A percentile compares a stretch with the other conserved stretches of the same genome.
Evolutionary conservation across 192 early-diverging fungal species (phyloP).

Genomic region (Spinellus fusiger): DNA sequence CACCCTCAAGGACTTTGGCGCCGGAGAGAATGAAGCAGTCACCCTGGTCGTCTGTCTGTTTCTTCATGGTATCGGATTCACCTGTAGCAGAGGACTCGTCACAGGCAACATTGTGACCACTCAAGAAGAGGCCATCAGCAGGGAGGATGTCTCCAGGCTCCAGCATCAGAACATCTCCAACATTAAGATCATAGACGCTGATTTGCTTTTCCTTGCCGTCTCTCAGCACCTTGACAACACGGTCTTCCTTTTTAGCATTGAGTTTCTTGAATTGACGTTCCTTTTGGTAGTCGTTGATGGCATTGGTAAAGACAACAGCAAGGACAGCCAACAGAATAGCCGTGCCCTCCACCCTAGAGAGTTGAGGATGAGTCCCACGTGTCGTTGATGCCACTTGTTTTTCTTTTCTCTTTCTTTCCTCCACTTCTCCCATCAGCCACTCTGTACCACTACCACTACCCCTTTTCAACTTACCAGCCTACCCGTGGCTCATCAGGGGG

Average conservation of each 20-base stretch:
- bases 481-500: constrained; percentile 65
- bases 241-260: constrained; percentile 81
- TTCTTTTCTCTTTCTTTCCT: not conserved
- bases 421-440: too few species aligned
- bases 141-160: constrained; percentile 90
- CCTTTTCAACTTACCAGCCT: constrained; percentile 53
- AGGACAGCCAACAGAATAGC: constrained; percentile 83
- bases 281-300: constrained; percentile 88
- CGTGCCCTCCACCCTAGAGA: constrained; percentile 46
- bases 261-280: constrained; percentile 84
- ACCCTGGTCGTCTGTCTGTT: constrained; percentile 46
- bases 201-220: constrained; percentile 72
- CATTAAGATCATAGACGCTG: constrained; percentile 72
- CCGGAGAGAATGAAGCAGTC: constrained; percentile 88
- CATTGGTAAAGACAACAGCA: constrained; percentile 85
- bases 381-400: not conserved
- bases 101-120: constrained; percentile 70
- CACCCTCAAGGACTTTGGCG: constrained; percentile 85
- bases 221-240: constrained; percentile 67
- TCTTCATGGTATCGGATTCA: constrained; percentile 82
- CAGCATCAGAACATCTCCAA: constrained; percentile 84
- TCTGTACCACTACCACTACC: not conserved
- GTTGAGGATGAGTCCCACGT: not conserved
- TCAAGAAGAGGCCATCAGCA: constrained; percentile 80
- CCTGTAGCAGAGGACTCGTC: constrained; percentile 92